These are phyloP conservation scores for Chaetothyriales sp. DNA, from an alignment of 2,329 filamentous ascomycete species.

Conservation along the genomic window DNA sequence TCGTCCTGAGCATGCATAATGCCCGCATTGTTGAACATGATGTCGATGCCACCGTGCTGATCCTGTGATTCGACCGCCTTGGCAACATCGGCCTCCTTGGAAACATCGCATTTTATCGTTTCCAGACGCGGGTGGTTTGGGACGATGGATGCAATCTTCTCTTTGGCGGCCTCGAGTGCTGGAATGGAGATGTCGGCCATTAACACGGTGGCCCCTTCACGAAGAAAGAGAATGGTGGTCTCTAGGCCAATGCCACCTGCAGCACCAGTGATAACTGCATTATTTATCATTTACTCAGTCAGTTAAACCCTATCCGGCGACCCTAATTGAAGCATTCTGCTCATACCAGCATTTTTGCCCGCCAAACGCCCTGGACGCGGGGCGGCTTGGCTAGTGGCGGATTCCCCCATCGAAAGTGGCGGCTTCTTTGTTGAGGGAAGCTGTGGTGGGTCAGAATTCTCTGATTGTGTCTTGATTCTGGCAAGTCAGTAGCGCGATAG, in stretches of 20 bases:
- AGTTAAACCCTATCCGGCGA: neutral
- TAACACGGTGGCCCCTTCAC: constrained; percentile 73
- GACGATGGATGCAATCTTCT: constrained; percentile 61
- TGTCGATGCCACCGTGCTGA: constrained; percentile 71
- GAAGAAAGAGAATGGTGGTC: constrained; percentile 76
- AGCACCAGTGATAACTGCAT: constrained; percentile 33
- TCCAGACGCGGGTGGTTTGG: constrained; percentile 39
- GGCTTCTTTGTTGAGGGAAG: neutral
- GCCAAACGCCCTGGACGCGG: constrained; percentile 35
- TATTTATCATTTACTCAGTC: neutral
- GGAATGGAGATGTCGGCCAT: constrained; percentile 73
- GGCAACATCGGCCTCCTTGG: constrained; percentile 67
- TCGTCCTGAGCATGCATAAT: constrained; percentile 84
- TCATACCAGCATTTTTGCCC: constrained; percentile 57
- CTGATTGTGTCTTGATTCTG: neutral
- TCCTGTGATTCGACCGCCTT: constrained; percentile 63
- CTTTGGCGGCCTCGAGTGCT: constrained; percentile 61
- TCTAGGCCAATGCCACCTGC: constrained; percentile 80
- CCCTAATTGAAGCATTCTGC: neutral
- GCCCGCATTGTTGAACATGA: constrained; percentile 95
- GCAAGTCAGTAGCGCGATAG: neutral
- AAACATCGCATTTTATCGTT: constrained; percentile 60
- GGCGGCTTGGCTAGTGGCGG: constrained; percentile 36
- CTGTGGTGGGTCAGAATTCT: neutral
- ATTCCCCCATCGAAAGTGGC: neutral